Evolutionary conservation across 805 yeast species (phyloP).

Genomic region (Candida gorgasii): DNA sequence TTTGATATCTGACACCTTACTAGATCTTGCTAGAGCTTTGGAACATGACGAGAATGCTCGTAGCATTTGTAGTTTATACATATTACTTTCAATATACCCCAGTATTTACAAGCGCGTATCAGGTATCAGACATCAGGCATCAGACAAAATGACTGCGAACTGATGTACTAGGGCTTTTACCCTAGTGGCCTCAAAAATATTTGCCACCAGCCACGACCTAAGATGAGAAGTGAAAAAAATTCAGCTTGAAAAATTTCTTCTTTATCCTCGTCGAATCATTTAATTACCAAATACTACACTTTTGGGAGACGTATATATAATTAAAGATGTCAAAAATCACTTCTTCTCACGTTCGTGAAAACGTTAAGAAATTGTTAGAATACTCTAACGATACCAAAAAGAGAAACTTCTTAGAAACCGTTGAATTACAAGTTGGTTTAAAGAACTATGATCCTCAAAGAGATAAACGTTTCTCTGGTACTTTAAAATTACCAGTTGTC

Average conservation of each 20-base stretch:
- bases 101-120: neutral
- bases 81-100: conserved; percentile 1
- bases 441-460: conserved; percentile 99
- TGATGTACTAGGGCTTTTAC: neutral
- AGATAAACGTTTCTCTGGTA: conserved; percentile 99
- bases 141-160: neutral
- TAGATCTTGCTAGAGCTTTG: neutral
- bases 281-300: conserved; percentile 36
- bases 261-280: conserved; percentile 59
- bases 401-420: conserved; percentile 99
- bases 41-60: neutral
- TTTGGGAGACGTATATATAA: conserved; percentile 72
- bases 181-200: too few relatives aligned
- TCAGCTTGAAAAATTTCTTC: conserved; percentile 14
- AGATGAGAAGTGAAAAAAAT: conserved; percentile 4
- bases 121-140: too few relatives aligned
- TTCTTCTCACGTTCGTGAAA: conserved; percentile 91
- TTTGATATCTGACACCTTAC: neutral
- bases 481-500: conserved; percentile 95
- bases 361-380: conserved; percentile 89
- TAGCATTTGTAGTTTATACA: neutral
- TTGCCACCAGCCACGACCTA: neutral
- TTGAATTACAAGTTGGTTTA: conserved; percentile 98
- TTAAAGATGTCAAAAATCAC: conserved; percentile 81
- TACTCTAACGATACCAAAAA: conserved; percentile 94